Conservation (phyloP, 768 basidiomycete genomes). For the Amanita molliuscula region DNA sequence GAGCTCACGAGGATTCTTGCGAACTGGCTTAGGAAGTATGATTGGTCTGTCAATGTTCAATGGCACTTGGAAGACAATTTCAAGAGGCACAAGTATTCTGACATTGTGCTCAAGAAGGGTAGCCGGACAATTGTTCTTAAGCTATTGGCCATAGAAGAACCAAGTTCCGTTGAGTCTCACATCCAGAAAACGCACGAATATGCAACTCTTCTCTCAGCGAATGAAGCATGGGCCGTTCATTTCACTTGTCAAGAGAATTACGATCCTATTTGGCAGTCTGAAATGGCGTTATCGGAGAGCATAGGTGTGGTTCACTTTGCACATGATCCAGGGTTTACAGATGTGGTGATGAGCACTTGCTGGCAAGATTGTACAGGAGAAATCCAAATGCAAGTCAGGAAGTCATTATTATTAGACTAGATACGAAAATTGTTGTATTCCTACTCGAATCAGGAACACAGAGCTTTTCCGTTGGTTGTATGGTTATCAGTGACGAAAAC, state of each 20-base stretch:
- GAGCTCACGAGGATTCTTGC: conserved; percentile 11
- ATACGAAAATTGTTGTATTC: too few relatives aligned
- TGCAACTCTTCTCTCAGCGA: conserved; percentile 7
- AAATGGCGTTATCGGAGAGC: neutral
- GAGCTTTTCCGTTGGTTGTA: too few relatives aligned
- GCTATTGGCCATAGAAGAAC: conserved; percentile 9
- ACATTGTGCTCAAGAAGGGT: conserved; percentile 9
- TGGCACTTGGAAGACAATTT: conserved; percentile 8
- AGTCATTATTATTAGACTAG: neutral
- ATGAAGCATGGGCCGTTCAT: conserved; percentile 10
- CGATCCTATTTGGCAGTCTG: conserved; percentile 7
- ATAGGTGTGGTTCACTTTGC: conserved; percentile 10
- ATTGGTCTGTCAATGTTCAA: conserved; percentile 9
- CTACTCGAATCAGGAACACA: too few relatives aligned
- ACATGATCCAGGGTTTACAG: conserved; percentile 9
- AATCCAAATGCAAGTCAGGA: neutral
- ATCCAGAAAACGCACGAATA: conserved; percentile 7
- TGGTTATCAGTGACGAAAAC: too few relatives aligned
- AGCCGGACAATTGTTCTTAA: conserved; percentile 7
- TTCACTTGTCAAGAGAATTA: conserved; percentile 10
- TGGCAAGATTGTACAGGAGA: conserved; percentile 6
- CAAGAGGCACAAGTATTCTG: conserved; percentile 7
- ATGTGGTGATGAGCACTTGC: conserved; percentile 7
- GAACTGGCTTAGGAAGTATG: conserved; percentile 9
- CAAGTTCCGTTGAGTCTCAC: conserved; percentile 4